These are phyloP conservation scores for Fusarium virguliforme DNA, from an alignment of 2,329 filamentous ascomycete species.

Conservation along the genomic window DNA sequence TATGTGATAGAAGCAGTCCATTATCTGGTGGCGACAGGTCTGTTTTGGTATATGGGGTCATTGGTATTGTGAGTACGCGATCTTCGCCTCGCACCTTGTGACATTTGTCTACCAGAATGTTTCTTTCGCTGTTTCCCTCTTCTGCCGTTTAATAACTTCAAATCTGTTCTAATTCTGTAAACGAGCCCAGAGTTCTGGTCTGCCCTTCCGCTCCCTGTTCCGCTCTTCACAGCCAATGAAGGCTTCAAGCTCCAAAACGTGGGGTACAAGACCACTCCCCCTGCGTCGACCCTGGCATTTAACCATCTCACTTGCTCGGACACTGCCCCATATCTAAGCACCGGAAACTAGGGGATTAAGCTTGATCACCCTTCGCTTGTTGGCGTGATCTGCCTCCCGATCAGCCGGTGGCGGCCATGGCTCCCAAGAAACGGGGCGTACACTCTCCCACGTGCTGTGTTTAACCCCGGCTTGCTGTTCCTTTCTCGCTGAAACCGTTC, in stretches of 20 bases:
- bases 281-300: neutral
- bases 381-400: neutral
- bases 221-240: constrained; percentile 1
- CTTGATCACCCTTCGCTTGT: constrained; percentile 1
- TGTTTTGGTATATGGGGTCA: neutral
- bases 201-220: neutral
- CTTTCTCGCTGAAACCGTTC: neutral
- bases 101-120: neutral
- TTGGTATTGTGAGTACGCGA: neutral
- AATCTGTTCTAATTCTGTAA: neutral
- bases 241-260: constrained; percentile 2
- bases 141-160: neutral
- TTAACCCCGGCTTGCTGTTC: neutral
- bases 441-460: neutral
- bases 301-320: neutral
- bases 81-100: neutral
- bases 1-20: neutral
- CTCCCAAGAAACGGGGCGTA: constrained; percentile 7
- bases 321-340: neutral
- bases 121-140: neutral
- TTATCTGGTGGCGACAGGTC: neutral
- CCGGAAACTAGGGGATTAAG: neutral
- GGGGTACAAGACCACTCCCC: constrained; percentile 3
- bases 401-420: neutral
- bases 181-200: neutral